Percentiles rank a stretch among this genome's conserved stretches.
phyloP scores from a whole-genome alignment of 768 basidiomycete species.

The Mycena galopus region DNA sequence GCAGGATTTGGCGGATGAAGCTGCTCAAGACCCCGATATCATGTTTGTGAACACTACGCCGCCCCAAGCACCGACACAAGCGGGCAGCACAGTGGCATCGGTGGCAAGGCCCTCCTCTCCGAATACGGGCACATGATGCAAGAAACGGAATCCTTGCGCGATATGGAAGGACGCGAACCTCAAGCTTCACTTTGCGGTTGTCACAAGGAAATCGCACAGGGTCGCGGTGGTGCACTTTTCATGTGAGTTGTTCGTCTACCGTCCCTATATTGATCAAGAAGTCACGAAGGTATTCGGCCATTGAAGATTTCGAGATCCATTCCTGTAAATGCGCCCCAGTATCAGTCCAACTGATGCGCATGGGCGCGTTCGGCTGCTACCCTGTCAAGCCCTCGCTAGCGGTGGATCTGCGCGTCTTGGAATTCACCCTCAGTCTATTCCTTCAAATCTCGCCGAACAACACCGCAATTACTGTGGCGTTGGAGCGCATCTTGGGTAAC shows the following conservation, averaged over 20 bases:
- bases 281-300: neutral
- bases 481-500: neutral
- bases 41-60: neutral
- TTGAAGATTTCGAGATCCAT: neutral
- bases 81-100: slow-evolving; percentile 4
- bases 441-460: slow-evolving; percentile 16
- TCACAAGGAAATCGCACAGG: neutral
- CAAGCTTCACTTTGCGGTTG: neutral
- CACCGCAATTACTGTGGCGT: neutral
- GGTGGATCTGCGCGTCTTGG: slow-evolving; percentile 18
- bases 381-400: slow-evolving; percentile 5
- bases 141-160: slow-evolving; percentile 7
- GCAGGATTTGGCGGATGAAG: neutral
- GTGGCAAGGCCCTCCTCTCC: neutral
- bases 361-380: neutral
- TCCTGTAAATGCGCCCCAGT: neutral
- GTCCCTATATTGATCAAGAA: neutral
- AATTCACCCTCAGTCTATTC: slow-evolving; percentile 9
- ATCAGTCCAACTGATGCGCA: neutral
- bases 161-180: neutral
- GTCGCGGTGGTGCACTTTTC: neutral
- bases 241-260: neutral
- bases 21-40: neutral
- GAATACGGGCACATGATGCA: neutral
- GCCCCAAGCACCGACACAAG: neutral